A percentile compares a stretch with the other conserved stretches of the same genome.
Conservation (phyloP, 495 filamentous ascomycete species). For the Penicillium macrosclerotiorum region DNA sequence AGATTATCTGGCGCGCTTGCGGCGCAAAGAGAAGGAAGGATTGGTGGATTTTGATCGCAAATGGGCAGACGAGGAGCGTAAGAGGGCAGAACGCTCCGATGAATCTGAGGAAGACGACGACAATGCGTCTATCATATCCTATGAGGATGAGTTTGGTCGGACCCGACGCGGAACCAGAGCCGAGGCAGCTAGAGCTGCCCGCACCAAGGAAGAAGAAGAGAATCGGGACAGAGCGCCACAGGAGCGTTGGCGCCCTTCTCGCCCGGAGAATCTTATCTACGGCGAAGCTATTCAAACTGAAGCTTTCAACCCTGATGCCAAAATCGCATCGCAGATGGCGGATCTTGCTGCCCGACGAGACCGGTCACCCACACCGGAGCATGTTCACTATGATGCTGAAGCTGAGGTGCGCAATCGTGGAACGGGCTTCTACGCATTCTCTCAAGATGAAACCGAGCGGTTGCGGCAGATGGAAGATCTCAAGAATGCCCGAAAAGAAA, state of each 20-base stretch:
- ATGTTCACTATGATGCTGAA: slow-evolving; percentile 79
- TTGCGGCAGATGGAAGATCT: slow-evolving; percentile 74
- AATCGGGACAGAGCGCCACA: slow-evolving; percentile 34
- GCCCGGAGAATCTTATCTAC: slow-evolving; percentile 71
- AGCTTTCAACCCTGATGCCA: slow-evolving; percentile 73
- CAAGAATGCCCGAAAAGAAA: slow-evolving; percentile 61
- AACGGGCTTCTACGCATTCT: slow-evolving; percentile 87
- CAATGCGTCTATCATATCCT: slow-evolving; percentile 68
- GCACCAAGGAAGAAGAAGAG: slow-evolving; percentile 41
- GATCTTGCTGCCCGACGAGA: slow-evolving; percentile 71
- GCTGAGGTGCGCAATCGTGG: slow-evolving; percentile 83
- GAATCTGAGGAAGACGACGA: slow-evolving; percentile 38
- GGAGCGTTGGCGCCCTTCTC: slow-evolving; percentile 56
- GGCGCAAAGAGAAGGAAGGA: slow-evolving; percentile 47
- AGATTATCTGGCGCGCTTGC: slow-evolving; percentile 29
- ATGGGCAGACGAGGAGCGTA: slow-evolving; percentile 69
- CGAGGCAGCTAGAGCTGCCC: slow-evolving; percentile 57
- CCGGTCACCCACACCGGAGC: slow-evolving; percentile 67
- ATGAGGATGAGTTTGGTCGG: slow-evolving; percentile 87
- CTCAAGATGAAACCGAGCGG: slow-evolving; percentile 62
- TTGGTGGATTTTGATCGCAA: slow-evolving; percentile 93
- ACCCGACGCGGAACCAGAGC: slow-evolving; percentile 62
- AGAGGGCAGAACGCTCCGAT: slow-evolving; percentile 33
- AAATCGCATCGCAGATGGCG: slow-evolving; percentile 62
- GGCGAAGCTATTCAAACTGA: slow-evolving; percentile 77